Base-by-base conservation (phyloP, 116 monocot species). In the Posidonia oceanica region DNA sequence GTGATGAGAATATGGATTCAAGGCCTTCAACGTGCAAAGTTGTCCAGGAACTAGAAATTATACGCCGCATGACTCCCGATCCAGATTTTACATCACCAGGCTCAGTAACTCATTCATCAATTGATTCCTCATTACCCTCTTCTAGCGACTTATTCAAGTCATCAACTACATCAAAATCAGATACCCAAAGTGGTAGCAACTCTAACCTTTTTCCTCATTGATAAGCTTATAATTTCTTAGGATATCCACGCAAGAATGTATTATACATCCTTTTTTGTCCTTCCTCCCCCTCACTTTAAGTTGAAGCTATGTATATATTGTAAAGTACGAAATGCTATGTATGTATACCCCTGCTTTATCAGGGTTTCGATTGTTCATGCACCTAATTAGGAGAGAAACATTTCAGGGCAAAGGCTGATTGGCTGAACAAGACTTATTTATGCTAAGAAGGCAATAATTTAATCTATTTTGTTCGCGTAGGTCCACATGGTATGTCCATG, bases 21-120 rank as follows among this genome's bases (percentile, higher is more conserved):
- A 80, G 97, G 66, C 97, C 97, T 41, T 82, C 97, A 6, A 92
- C 92, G 93, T 40, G 67, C 3, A 87, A 89, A 54, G 90, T 97
- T 36, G 82, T 89, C 14, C 74, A 87, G 51, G 97, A 97, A 75
- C 75, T 97, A n/a, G 98, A 98, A 29, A 69, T 20, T 55, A 86
- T 98, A 58, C 80, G 79, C 79, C 59, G 38, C 12, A 75, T 90
- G 84, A 83, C 74, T 5, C 90, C 84, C 7, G 85, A 79, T 17
- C 68, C 76, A 1, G 79, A 87, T 55, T 20, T 54, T 14, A 61
- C 20, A 14, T 52, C 76, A 40, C 78, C 83, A 12, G 78, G 67
- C n/a, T 80, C 83, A 10, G 14, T 20, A 29, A 18, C 0, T 22
- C 10, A 10, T 44, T 4, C 44, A 6, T 6, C 44, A 4, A 54